A percentile compares a stretch with the other conserved stretches of the same genome.
Evolutionary conservation across 2,329 filamentous ascomycete genomes (phyloP).

Genomic region (Raffaelea albimanens): DNA sequence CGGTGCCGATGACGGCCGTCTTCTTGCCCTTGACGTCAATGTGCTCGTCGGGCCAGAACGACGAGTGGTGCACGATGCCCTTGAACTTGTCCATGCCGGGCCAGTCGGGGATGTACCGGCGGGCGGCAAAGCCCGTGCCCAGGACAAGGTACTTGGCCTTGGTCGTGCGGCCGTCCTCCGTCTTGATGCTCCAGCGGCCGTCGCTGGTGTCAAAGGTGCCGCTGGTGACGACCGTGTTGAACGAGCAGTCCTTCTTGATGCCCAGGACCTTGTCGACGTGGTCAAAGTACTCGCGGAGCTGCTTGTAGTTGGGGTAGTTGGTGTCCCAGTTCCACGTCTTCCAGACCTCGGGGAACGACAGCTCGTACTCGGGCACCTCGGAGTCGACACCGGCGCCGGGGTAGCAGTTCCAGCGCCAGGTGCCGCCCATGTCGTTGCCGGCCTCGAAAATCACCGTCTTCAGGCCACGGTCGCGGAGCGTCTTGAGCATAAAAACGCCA

Average conservation of each 20-base stretch:
- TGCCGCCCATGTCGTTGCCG: constrained; percentile 39
- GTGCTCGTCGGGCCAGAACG: constrained; percentile 48
- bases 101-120: constrained; percentile 52
- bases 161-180: constrained; percentile 36
- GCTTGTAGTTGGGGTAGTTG: constrained; percentile 40
- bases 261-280: constrained; percentile 45
- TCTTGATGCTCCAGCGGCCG: constrained; percentile 40
- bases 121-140: constrained; percentile 47
- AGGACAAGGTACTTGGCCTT: constrained; percentile 42
- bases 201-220: constrained; percentile 38
- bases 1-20: constrained; percentile 54
- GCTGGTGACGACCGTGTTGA: constrained; percentile 44
- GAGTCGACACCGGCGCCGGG: constrained; percentile 46
- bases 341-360: constrained; percentile 39
- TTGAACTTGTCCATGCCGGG: constrained; percentile 50
- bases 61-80: constrained; percentile 49
- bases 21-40: constrained; percentile 49
- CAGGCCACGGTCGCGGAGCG: constrained; percentile 38
- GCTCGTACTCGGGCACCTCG: constrained; percentile 43
- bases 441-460: constrained; percentile 42
- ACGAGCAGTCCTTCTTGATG: constrained; percentile 47
- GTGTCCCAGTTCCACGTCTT: constrained; percentile 48
- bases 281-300: constrained; percentile 49
- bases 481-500: constrained; percentile 41
- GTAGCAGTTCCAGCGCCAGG: constrained; percentile 49